Conservation (phyloP, 1,284 basidiomycete genomes). For the Ganoderma leucocontextum region DNA sequence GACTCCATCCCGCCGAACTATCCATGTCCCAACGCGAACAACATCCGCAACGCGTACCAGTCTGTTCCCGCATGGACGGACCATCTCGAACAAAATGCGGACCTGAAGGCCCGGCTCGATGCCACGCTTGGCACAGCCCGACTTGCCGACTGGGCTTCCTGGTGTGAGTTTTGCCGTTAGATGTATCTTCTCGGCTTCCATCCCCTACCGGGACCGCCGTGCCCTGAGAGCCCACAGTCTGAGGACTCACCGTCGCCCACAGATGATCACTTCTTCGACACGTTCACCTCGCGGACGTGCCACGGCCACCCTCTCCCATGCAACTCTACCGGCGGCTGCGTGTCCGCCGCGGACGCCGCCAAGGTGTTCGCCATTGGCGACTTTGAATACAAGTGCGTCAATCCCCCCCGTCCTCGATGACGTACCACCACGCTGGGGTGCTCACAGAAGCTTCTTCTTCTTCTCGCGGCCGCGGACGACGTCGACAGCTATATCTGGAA, state of each 20-base stretch:
- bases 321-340: slow-evolving; percentile 53
- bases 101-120: slow-evolving; percentile 52
- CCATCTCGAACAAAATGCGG: slow-evolving; percentile 52
- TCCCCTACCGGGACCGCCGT: slow-evolving; percentile 5
- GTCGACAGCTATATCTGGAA: slow-evolving; percentile 59
- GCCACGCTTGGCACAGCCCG: slow-evolving; percentile 54
- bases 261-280: slow-evolving; percentile 57
- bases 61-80: slow-evolving; percentile 58
- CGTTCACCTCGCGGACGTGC: slow-evolving; percentile 58
- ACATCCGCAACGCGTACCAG: slow-evolving; percentile 53
- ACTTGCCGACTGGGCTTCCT: slow-evolving; percentile 55
- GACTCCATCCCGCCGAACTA: slow-evolving; percentile 61
- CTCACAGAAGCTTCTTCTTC: background rate
- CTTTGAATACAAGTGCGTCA: slow-evolving; percentile 59
- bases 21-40: slow-evolving; percentile 54
- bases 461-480: background rate
- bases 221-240: slow-evolving; percentile 12
- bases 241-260: slow-evolving; percentile 12
- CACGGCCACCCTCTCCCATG: slow-evolving; percentile 58
- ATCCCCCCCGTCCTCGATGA: background rate
- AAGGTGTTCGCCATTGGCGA: slow-evolving; percentile 54
- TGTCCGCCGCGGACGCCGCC: slow-evolving; percentile 53
- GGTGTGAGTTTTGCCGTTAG: slow-evolving; percentile 41
- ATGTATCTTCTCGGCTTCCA: slow-evolving; percentile 3
- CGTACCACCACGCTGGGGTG: background rate